A percentile compares a stretch with the other conserved stretches of the same genome.
phyloP scores from a whole-genome alignment of 306 rosid genomes.

The Inga leiocalycina region DNA sequence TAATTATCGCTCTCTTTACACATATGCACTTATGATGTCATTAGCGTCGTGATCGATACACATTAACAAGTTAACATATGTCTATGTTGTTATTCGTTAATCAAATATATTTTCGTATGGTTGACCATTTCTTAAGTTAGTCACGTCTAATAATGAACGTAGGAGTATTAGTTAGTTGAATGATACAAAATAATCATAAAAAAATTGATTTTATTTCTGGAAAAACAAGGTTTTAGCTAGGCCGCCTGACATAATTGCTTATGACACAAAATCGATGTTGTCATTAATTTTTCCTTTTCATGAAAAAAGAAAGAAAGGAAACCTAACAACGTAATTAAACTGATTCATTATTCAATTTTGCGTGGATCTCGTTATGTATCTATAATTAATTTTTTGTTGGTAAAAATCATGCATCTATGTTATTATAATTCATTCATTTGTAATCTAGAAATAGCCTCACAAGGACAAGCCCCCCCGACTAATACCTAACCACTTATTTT shows the following conservation, averaged over 20 bases:
- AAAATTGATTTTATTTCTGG: not conserved
- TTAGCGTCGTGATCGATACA: not conserved
- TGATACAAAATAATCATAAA: not conserved
- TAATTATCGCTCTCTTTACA: not conserved
- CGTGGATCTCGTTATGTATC: not conserved
- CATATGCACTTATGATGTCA: not conserved
- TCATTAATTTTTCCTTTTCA: not conserved
- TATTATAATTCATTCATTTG: not conserved
- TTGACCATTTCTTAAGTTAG: not conserved
- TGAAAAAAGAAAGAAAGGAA: not conserved
- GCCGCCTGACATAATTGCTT: not conserved
- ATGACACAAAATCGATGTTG: constrained; percentile 25
- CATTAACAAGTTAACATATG: not conserved
- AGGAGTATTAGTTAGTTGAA: not conserved
- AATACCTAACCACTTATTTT: not conserved
- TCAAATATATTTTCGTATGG: not conserved
- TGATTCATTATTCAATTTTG: not conserved
- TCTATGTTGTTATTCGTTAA: not conserved
- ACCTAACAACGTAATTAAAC: not conserved
- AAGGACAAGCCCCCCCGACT: not conserved
- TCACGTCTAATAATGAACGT: not conserved
- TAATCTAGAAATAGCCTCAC: not conserved
- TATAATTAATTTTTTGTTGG: not conserved
- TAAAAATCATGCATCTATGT: no score
- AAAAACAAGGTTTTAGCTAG: not conserved